Conservation (phyloP, 1,284 basidiomycete species). For the Cystobasidium sp. region DNA sequence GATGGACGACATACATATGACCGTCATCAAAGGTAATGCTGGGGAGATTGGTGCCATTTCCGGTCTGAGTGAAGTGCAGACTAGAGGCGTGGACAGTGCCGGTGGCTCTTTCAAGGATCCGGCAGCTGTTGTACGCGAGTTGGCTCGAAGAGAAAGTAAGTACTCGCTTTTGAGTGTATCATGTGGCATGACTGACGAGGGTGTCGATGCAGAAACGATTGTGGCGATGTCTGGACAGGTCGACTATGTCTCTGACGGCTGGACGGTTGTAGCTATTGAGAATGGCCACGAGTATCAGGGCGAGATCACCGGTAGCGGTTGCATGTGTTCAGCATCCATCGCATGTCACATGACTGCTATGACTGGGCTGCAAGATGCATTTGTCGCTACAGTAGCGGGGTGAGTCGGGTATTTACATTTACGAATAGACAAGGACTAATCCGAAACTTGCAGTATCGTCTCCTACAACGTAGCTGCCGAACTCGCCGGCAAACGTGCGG, state of each 20-base stretch:
- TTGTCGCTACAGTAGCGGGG: conserved; percentile 9
- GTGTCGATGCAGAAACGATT: conserved; percentile 66
- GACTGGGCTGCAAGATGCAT: background rate
- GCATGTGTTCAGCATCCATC: conserved; percentile 60
- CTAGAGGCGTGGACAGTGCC: conserved; percentile 86
- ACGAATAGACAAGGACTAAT: background rate
- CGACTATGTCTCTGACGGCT: conserved; percentile 88
- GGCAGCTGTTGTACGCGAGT: conserved; percentile 66
- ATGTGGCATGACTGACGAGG: background rate
- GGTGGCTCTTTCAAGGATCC: conserved; percentile 79
- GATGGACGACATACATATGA: conserved; percentile 81
- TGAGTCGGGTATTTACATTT: conserved; percentile 31
- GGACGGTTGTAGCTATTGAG: conserved; percentile 66
- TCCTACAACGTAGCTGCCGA: conserved; percentile 84
- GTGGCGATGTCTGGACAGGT: conserved; percentile 79
- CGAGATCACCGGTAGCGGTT: conserved; percentile 86
- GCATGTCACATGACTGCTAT: conserved; percentile 64
- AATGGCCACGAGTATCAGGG: conserved; percentile 81
- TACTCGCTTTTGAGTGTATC: conserved; percentile 26
- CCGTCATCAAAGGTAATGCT: conserved; percentile 91
- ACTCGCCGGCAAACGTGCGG: conserved; percentile 68
- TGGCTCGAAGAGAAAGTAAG: conserved; percentile 79
- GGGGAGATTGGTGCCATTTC: conserved; percentile 78
- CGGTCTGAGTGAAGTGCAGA: conserved; percentile 73
- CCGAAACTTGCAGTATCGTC: conserved; percentile 65